phyloP scores from a whole-genome alignment of 805 yeast species.

The Pichia nakasei region DNA sequence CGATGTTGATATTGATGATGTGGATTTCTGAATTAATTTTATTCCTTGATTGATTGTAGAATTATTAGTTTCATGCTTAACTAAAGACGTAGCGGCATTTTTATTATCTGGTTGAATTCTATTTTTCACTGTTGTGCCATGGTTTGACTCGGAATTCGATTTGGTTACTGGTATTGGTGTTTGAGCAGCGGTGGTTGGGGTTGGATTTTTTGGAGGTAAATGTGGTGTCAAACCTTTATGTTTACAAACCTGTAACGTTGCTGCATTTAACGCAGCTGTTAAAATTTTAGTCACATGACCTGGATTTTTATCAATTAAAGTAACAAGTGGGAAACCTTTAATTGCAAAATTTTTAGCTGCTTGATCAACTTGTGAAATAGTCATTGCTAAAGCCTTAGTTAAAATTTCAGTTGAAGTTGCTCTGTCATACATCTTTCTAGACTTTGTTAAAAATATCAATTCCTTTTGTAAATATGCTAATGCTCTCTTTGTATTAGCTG shows the following conservation, averaged over 20 bases:
- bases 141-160: no score
- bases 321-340: conserved; percentile 67
- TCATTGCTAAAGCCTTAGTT: conserved; percentile 88
- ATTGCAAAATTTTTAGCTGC: conserved; percentile 82
- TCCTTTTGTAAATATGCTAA: conserved; percentile 81
- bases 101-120: no score
- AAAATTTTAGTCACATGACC: conserved; percentile 70
- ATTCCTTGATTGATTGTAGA: no score
- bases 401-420: conserved; percentile 76
- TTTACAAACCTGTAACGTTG: conserved; percentile 53
- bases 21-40: no score
- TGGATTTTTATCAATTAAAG: conserved; percentile 73
- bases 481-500: conserved; percentile 51
- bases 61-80: not conserved
- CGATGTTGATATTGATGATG: no score
- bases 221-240: conserved; percentile 35
- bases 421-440: conserved; percentile 65
- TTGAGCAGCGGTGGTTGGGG: conserved; percentile 6
- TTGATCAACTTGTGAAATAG: conserved; percentile 81
- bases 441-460: conserved; percentile 69
- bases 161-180: not conserved
- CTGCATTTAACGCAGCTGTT: conserved; percentile 74
- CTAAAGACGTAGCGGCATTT: no score
- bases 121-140: no score
- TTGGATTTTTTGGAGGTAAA: conserved; percentile 10